Conservation (phyloP, 2,329 filamentous ascomycete genomes). For the Dryadomyces sulphureus region DNA sequence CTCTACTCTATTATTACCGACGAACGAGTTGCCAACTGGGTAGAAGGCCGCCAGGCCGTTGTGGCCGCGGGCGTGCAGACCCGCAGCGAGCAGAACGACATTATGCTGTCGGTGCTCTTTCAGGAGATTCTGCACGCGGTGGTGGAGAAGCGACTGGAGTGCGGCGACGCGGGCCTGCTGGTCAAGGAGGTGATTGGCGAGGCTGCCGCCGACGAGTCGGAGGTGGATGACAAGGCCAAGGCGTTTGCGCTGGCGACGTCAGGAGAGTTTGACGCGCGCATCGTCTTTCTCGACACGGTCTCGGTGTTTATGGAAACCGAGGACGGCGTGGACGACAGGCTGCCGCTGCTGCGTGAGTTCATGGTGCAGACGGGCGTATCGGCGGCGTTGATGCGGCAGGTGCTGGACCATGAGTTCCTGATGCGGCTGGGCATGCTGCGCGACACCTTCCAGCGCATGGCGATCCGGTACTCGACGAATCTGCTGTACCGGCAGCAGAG, state of each 20-base stretch:
- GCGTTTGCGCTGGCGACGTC: conserved; percentile 10
- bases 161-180: conserved; percentile 53
- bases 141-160: conserved; percentile 51
- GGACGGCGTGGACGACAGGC: conserved; percentile 28
- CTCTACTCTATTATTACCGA: conserved; percentile 66
- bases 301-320: conserved; percentile 66
- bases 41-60: conserved; percentile 43
- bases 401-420: conserved; percentile 67
- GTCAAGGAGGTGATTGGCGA: conserved; percentile 56
- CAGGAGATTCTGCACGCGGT: conserved; percentile 74
- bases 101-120: conserved; percentile 57
- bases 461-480: conserved; percentile 83
- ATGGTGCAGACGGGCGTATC: conserved; percentile 60
- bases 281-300: conserved; percentile 69
- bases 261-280: conserved; percentile 44
- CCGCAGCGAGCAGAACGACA: conserved; percentile 50
- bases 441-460: conserved; percentile 68
- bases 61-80: conserved; percentile 50
- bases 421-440: conserved; percentile 67
- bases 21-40: conserved; percentile 53
- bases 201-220: conserved; percentile 29
- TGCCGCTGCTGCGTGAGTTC: conserved; percentile 46
- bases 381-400: conserved; percentile 56
- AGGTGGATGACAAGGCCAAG: conserved; percentile 18
- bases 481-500: conserved; percentile 90